Conservation (phyloP, 2,329 filamentous ascomycete species). For the Pseudogymnoascus destructans region DNA sequence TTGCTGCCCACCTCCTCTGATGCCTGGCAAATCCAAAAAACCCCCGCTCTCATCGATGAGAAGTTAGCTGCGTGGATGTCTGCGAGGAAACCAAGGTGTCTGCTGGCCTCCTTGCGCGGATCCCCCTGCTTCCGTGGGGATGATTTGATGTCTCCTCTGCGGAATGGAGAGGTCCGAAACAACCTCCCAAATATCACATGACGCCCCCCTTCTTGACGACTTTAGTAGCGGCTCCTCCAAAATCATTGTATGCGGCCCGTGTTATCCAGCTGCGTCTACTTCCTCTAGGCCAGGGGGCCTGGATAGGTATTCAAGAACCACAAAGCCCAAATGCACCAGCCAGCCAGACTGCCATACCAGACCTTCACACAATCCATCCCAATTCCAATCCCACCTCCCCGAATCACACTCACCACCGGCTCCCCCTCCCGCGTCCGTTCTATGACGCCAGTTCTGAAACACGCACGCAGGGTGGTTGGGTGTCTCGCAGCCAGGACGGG, state of each 20-base stretch:
- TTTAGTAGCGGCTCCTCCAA: background rate
- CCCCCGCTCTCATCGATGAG: background rate
- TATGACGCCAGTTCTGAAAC: constrained; percentile 7
- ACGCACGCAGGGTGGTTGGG: background rate
- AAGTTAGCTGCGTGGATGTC: background rate
- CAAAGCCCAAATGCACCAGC: background rate
- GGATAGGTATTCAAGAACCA: background rate
- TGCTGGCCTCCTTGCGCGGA: background rate
- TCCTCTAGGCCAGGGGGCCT: no score
- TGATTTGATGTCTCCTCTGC: background rate
- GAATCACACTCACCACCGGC: background rate
- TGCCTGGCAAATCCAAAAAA: background rate
- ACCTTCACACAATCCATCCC: background rate
- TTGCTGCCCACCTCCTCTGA: background rate
- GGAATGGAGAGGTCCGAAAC: background rate
- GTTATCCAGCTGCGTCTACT: background rate
- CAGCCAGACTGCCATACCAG: background rate
- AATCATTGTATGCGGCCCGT: background rate
- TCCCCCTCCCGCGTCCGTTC: background rate
- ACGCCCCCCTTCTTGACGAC: background rate
- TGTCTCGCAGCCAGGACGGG: background rate
- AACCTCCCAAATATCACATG: background rate
- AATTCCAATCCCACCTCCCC: background rate
- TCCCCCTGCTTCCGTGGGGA: background rate
- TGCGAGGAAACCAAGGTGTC: background rate